Base-by-base conservation (phyloP, 179 eudicot species). In the Silene coronaria region DNA sequence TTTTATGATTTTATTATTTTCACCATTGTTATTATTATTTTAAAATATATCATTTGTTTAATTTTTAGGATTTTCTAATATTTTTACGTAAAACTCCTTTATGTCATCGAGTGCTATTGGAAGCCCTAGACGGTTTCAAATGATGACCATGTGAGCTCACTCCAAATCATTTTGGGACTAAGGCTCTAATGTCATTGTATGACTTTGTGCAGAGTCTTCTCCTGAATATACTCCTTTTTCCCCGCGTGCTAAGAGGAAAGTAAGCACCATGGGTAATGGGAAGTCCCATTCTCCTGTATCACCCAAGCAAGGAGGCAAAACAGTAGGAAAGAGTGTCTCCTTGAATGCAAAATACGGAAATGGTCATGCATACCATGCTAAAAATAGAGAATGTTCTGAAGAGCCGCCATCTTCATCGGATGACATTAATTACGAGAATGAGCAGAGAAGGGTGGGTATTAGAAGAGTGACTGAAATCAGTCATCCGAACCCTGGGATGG, bases 371-470 rank as follows among this genome's bases (percentile, higher is more conserved):
- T 21, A 46, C 57, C 63, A 64, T 55, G 71, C 67, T 73, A 78
- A 84, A 75, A 78, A 27, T 67, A 75, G 77, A 76, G 79, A 77
- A 75, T 76, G 22, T 64, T 77, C 71, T 68, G 80, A 82, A 53
- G 87, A 84, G 57, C 75, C 76, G 64, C 86, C 91, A 42, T 80
- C 93, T 66, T 84, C 91, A 71, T 78, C 38, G 23, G 87, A 89
- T 63, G 87, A 84, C 75, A 74, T 72, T 46, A 80, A 80, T 79
- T 86, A 79, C 7, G 82, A 77, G 79, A 75, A 81, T 36, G 51
- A 78, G 78, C 79, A 51, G 74, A 63, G 75, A 73, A 38, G 42
- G 70, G 57, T 26, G 45, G 59, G 70, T 45, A 76, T 62, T 36
- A 83, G 76, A 53, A 77, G 69, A 76, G 78, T 58, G 51, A 83